Conservation (phyloP, 495 filamentous ascomycete species). For the Viridothelium virens region DNA sequence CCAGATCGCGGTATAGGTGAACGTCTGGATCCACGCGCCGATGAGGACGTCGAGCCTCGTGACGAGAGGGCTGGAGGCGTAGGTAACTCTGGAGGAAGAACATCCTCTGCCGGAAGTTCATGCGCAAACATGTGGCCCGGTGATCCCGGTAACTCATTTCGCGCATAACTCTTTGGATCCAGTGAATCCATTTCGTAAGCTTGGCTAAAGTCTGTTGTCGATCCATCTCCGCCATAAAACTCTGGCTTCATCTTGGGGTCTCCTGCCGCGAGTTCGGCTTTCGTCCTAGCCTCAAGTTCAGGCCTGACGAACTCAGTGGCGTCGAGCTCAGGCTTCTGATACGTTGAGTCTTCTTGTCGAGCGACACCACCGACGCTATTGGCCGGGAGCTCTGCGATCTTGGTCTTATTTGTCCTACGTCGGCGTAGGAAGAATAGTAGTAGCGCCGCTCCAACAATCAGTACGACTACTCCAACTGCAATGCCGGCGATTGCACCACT, state of each 20-base stretch:
- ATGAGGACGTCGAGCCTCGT: not conserved
- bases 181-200: conserved; percentile 6
- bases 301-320: not conserved
- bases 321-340: not conserved
- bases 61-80: not conserved
- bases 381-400: conserved; percentile 6
- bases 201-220: not conserved
- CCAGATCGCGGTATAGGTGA: not conserved
- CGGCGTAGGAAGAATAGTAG: conserved; percentile 10
- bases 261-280: not conserved
- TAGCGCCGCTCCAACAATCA: not conserved
- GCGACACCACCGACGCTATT: not conserved
- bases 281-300: not conserved
- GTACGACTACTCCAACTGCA: conserved; percentile 3
- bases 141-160: not conserved
- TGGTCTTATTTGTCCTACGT: conserved; percentile 5
- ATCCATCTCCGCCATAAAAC: not conserved
- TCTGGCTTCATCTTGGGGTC: not conserved
- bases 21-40: not conserved
- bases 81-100: not conserved
- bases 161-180: not conserved
- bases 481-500: conserved; percentile 15
- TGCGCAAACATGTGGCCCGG: not conserved
- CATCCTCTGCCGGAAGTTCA: conserved; percentile 1
- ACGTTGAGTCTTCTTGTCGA: not conserved